Conservation (phyloP, 306 rosid species). For the Trifolium fragiferum region DNA sequence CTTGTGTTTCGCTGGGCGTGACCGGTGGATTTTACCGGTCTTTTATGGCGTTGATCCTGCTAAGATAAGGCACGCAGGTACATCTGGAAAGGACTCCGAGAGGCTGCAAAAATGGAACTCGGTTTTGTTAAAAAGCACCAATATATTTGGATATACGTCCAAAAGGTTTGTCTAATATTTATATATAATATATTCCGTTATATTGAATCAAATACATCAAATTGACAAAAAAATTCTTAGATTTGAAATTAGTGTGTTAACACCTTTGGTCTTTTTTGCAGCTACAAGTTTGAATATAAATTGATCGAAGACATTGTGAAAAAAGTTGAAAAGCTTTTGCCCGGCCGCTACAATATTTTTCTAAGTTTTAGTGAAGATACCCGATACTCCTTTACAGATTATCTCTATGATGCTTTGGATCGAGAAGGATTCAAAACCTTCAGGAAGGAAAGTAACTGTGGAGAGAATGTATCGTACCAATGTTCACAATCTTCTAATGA, state of each 20-base stretch:
- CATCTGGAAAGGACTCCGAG: not conserved
- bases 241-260: too few relatives aligned
- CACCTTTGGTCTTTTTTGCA: not conserved
- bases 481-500: not conserved
- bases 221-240: too few relatives aligned
- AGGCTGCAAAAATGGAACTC: not conserved
- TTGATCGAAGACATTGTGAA: not conserved
- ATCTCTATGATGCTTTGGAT: not conserved
- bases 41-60: not conserved
- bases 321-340: not conserved
- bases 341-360: not conserved
- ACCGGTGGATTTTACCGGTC: not conserved
- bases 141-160: too few relatives aligned
- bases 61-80: not conserved
- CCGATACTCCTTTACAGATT: not conserved
- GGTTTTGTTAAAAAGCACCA: not conserved
- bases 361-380: conserved; percentile 11
- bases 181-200: too few relatives aligned
- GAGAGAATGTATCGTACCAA: not conserved
- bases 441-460: not conserved
- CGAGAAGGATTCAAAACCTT: not conserved
- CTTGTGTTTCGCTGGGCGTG: too few relatives aligned
- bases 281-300: not conserved
- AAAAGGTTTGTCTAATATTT: too few relatives aligned
- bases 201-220: too few relatives aligned